Percentiles rank a stretch among this genome's conserved stretches.
Conservation (phyloP, 1,284 basidiomycete species). For the Apiotrichum gamsii region DNA sequence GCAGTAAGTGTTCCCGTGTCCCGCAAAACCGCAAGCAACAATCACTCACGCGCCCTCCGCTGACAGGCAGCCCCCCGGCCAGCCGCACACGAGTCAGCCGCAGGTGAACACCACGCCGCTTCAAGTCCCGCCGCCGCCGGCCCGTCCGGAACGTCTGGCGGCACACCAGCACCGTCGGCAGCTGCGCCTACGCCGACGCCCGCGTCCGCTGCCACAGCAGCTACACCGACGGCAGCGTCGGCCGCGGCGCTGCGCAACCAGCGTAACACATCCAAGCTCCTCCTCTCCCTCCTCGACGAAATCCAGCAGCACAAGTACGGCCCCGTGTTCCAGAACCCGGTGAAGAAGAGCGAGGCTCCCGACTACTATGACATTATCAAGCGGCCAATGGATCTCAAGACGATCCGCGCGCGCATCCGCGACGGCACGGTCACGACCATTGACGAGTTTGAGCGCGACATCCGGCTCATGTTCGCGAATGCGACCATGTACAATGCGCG, state of each 20-base stretch:
- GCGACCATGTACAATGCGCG: conserved; percentile 91
- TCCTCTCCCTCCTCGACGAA: conserved; percentile 68
- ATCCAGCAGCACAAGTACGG: conserved; percentile 79
- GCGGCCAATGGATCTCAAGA: conserved; percentile 86
- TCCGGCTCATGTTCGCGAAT: conserved; percentile 89
- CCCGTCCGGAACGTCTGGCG: no score
- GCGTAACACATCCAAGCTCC: conserved; percentile 62
- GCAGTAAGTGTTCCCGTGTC: conserved; percentile 11
- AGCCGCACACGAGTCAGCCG: conserved; percentile 24
- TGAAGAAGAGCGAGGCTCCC: conserved; percentile 61
- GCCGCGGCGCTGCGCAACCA: conserved; percentile 4
- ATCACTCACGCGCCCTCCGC: conserved; percentile 13
- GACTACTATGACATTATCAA: conserved; percentile 87
- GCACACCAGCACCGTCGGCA: background rate
- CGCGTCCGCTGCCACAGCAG: conserved; percentile 8
- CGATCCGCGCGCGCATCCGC: conserved; percentile 71
- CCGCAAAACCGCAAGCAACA: background rate
- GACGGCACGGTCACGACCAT: conserved; percentile 73
- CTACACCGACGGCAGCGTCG: background rate
- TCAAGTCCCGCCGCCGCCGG: no score
- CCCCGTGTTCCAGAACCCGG: conserved; percentile 83
- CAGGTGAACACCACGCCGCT: conserved; percentile 19
- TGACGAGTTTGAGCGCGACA: conserved; percentile 79
- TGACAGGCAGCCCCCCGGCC: conserved; percentile 32
- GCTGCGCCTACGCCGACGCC: conserved; percentile 7